These are phyloP conservation scores for Hymenoscyphus fructigenus DNA, from an alignment of 2,329 filamentous ascomycete species.

Conservation along the genomic window DNA sequence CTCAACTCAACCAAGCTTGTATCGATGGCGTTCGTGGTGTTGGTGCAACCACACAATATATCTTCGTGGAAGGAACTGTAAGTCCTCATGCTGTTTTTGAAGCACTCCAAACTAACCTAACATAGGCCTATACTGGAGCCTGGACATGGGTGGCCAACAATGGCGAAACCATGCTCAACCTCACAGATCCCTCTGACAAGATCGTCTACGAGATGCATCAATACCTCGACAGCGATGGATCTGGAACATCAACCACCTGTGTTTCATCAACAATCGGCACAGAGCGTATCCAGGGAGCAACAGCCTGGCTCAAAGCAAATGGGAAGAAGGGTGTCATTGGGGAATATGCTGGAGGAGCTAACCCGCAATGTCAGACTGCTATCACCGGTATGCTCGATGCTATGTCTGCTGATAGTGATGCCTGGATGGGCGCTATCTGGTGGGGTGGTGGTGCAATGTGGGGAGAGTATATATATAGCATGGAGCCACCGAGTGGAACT, in stretches of 20 bases:
- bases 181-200: conserved; percentile 53
- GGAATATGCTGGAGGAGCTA: conserved; percentile 54
- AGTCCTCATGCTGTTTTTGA: conserved; percentile 15
- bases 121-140: conserved; percentile 21
- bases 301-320: conserved; percentile 53
- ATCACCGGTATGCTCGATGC: conserved; percentile 49
- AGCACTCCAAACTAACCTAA: not conserved
- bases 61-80: conserved; percentile 55
- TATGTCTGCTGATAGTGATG: conserved; percentile 48
- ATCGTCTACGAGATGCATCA: conserved; percentile 63
- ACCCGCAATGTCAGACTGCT: conserved; percentile 48
- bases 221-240: conserved; percentile 57
- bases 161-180: conserved; percentile 40
- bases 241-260: conserved; percentile 50
- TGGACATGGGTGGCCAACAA: conserved; percentile 39
- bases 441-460: conserved; percentile 50
- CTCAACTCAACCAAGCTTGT: conserved; percentile 43
- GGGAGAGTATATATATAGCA: conserved; percentile 43
- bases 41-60: conserved; percentile 50
- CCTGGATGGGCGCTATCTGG: conserved; percentile 51
- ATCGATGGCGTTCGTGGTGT: conserved; percentile 45
- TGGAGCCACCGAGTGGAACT: conserved; percentile 43
- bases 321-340: conserved; percentile 52
- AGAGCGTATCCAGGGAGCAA: conserved; percentile 50
- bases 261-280: conserved; percentile 52